A percentile compares a stretch with the other conserved stretches of the same genome.
These are phyloP conservation scores for Tausonia pullulans DNA, from an alignment of 1,284 basidiomycete genomes.

Conservation along the genomic window DNA sequence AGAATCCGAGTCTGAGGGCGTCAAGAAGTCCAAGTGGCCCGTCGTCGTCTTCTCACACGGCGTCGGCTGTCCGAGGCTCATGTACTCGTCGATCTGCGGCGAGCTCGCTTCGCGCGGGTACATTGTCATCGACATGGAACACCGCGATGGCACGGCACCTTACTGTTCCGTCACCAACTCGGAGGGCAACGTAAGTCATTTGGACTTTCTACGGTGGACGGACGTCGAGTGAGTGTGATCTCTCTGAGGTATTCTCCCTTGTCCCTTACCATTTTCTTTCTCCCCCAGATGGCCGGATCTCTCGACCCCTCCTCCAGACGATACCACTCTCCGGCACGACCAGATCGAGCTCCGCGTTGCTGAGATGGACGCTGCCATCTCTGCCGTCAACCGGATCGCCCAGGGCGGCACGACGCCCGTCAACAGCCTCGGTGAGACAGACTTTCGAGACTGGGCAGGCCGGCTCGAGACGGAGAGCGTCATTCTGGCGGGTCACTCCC, in stretches of 20 bases:
- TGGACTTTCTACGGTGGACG: slow-evolving; percentile 34
- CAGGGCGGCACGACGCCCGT: slow-evolving; percentile 22
- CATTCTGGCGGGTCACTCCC: slow-evolving; percentile 33
- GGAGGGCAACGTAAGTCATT: slow-evolving; percentile 27
- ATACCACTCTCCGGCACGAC: slow-evolving; percentile 35
- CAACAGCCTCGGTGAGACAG: slow-evolving; percentile 21
- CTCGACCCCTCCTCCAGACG: slow-evolving; percentile 31
- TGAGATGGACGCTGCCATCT: slow-evolving; percentile 36
- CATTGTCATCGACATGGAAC: slow-evolving; percentile 41
- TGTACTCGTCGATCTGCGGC: slow-evolving; percentile 38
- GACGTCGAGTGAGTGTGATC: slow-evolving; percentile 28
- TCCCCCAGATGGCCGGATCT: slow-evolving; percentile 31
- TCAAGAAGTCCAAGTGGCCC: no score
- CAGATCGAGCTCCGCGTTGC: slow-evolving; percentile 39
- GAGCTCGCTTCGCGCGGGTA: slow-evolving; percentile 38
- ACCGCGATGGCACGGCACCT: slow-evolving; percentile 40
- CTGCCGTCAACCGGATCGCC: slow-evolving; percentile 29
- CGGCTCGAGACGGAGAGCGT: slow-evolving; percentile 22
- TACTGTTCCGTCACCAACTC: slow-evolving; percentile 32
- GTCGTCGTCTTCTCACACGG: not conserved
- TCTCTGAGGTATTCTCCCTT: not conserved
- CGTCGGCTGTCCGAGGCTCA: slow-evolving; percentile 22
- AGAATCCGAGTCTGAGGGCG: no score
- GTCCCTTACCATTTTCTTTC: slow-evolving; percentile 8
- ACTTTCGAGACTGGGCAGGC: slow-evolving; percentile 18